Conservation (phyloP, 495 filamentous ascomycete species). For the Rostrohypoxylon terebratum region DNA sequence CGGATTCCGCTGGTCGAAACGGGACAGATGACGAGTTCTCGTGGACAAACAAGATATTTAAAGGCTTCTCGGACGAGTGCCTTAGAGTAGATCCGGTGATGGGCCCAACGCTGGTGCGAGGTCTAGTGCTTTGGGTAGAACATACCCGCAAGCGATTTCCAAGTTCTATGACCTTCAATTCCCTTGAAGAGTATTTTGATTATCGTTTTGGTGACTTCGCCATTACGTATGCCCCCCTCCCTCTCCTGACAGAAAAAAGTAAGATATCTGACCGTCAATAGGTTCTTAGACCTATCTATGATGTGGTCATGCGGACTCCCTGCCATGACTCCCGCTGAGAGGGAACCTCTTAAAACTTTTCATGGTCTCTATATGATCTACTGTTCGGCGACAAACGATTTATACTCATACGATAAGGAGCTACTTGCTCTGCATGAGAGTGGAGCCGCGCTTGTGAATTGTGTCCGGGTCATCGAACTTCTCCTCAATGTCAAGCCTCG, state of each 20-base stretch:
- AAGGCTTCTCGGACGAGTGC: conserved; percentile 3
- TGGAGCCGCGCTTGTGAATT: background rate
- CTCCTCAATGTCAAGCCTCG: background rate
- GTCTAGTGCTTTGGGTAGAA: conserved; percentile 20
- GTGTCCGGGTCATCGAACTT: background rate
- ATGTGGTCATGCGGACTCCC: conserved; percentile 15
- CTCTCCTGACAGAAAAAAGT: no score
- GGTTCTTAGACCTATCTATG: conserved; percentile 22
- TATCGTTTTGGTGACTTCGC: conserved; percentile 23
- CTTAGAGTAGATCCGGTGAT: conserved; percentile 13
- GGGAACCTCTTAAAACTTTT: background rate
- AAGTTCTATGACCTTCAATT: conserved; percentile 8
- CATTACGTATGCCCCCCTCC: background rate
- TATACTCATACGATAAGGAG: conserved; percentile 19
- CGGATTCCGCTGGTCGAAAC: background rate
- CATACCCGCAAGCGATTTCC: conserved; percentile 17
- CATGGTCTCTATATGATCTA: conserved; percentile 6
- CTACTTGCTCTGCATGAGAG: background rate
- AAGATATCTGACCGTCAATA: conserved; percentile 4
- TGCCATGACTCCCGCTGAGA: background rate
- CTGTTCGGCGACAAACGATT: conserved; percentile 9
- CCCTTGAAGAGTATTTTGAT: conserved; percentile 8
- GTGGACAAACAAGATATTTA: conserved; percentile 21
- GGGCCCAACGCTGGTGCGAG: background rate
- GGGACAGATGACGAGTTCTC: background rate